Evolutionary conservation across 768 basidiomycete species (phyloP).

Genomic region (Tephrocybe sp.): DNA sequence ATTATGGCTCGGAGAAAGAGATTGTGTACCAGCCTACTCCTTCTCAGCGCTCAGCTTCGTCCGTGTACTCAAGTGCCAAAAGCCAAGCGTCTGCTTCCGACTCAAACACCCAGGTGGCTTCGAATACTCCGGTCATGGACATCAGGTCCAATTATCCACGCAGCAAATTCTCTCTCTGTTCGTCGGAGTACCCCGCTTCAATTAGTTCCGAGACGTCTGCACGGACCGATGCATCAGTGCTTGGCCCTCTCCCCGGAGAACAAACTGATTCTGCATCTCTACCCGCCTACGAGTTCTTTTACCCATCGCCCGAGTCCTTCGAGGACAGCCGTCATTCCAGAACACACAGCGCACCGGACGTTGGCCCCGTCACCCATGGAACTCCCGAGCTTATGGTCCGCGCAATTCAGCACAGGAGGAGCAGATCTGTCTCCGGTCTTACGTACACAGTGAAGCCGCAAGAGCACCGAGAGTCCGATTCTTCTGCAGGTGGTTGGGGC

Average conservation of each 20-base stretch:
- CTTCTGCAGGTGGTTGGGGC: constrained; percentile 11
- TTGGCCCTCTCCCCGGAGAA: not conserved
- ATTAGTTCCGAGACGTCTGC: constrained; percentile 10
- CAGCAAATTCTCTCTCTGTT: constrained; percentile 31
- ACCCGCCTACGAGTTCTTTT: constrained; percentile 20
- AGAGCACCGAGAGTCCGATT: constrained; percentile 8
- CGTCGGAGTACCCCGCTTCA: constrained; percentile 29
- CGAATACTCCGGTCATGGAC: constrained; percentile 19
- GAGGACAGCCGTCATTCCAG: constrained; percentile 17
- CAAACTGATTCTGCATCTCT: constrained; percentile 4
- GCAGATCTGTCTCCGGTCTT: constrained; percentile 24
- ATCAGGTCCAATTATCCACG: constrained; percentile 27
- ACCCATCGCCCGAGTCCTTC: constrained; percentile 10
- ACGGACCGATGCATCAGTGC: not conserved
- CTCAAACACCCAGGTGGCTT: constrained; percentile 1
- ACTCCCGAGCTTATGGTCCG: constrained; percentile 10
- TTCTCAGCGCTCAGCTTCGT: constrained; percentile 6
- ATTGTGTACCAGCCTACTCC: constrained; percentile 2
- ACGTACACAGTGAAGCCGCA: constrained; percentile 13
- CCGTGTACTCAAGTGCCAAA: constrained; percentile 2
- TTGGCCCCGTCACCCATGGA: constrained; percentile 10
- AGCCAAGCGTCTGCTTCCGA: not conserved
- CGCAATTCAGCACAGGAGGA: constrained; percentile 21
- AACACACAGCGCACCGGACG: constrained; percentile 19
- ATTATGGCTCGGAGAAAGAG: constrained; percentile 12